Evolutionary conservation across 1,284 basidiomycete genomes (phyloP), one percentile per base, ranked within the genome.

Genomic region (Termitomyces sp.): DNA sequence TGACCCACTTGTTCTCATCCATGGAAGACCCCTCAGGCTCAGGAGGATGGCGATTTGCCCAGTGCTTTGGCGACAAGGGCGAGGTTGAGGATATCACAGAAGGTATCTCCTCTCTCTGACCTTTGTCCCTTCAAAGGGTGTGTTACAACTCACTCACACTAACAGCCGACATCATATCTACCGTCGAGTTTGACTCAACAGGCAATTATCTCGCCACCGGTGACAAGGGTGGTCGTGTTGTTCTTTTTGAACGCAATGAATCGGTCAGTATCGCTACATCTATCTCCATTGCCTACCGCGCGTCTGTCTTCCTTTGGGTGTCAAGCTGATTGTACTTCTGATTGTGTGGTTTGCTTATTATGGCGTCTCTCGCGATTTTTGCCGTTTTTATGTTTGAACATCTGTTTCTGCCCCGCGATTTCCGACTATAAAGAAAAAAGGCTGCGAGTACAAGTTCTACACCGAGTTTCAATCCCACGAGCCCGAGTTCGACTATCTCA

Each of bases 391-490:
- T 54, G 54, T 43, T 50, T 43, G 28, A 46, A 33, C 5, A n/a
- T 36, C 31, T 40, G 24, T 34, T 56, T 59, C 55, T 40, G 39
- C 39, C 50, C 58, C 54, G 46, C 56, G 54, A 60, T 60, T 50
- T 19, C 34, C 28, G 44, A 24, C 50, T 21, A 15, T 54, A 58
- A 68, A 95, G 92, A 99, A 99, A 90, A 98, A 98, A 73, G 94
- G 94, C 58, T 99, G 97, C 79, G 97, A 99, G 76, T 99, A 99
- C 86, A 98, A 98, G 75, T 99, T 99, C 74, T 98, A 99, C 74
- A 99, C 97, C 58, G 97, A 99, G 74, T 97, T 99, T 70, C 97
- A 99, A 80, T 97, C 94, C 43, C 97, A 99, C 72, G 97, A 99
- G 72, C 97, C 97, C 56, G 97, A 99, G 73, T 99, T 99, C 73